Base-by-base conservation (phyloP, 2,329 filamentous ascomycete genomes). In the Neonectria ditissima region DNA sequence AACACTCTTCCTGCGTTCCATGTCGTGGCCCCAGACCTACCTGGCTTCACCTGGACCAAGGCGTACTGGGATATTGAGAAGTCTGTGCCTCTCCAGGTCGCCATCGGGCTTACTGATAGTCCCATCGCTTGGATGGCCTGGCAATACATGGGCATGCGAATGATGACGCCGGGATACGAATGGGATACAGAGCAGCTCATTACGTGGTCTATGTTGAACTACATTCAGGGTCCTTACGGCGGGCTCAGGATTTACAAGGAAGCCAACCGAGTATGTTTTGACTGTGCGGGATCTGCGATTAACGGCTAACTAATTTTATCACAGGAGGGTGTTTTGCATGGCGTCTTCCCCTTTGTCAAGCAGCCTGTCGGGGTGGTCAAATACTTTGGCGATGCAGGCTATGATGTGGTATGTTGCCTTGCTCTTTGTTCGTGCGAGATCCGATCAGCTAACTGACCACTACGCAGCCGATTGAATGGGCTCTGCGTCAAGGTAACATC, bases 1-100 rank as follows among this genome's bases (percentile, higher is more conserved):
- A 60, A 70, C 6, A 56, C 59, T 2, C 39, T 64, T 10, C 80
- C 78, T 18, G 76, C 81, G 4, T 85, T 83, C 70, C 80, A 85
- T 66, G 75, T 85, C 34, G 78, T 86, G 3, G 80, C 80, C 0
- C 83, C 83, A 4, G 80, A 78, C 5, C 67, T 80, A 2, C 81
- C 81, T 34, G 32, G 32, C 14, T 34, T 34, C 32, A 34, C 32
- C 32, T 34, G 32, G 32, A 34, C 32, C 13, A 34, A 34, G 7
- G 32, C 32, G 16, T 34, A 34, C 32, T 34, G 32, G 32, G 32
- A 34, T 5, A 34, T 34, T 16, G 32, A 34, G 14, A 64, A 67
- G 7, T 54, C 56, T 2, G 52, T 55, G 8, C 65, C 66, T 1
- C 39, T 60, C 1, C 54, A 58, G 18, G 5, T 59, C 16, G 14